These are phyloP conservation scores for Leccinum fallax DNA, from an alignment of 1,284 basidiomycete species.

Conservation along the genomic window DNA sequence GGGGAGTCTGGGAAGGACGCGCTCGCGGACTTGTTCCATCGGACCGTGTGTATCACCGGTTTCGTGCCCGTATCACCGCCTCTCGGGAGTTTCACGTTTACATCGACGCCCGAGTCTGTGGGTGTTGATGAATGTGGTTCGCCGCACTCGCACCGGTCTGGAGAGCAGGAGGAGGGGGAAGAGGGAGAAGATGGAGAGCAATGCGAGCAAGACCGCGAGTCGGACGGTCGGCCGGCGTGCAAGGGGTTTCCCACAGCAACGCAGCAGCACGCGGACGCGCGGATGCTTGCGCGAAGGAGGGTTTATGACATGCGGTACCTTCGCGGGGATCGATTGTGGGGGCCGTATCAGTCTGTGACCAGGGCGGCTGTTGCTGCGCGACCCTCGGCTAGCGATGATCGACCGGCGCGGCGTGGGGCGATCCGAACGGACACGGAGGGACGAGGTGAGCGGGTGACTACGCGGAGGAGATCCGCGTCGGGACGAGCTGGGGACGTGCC, in stretches of 20 bases:
- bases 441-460: background rate
- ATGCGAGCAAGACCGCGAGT: background rate
- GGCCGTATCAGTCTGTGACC: conserved; percentile 44
- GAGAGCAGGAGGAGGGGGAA: background rate
- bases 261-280: conserved; percentile 38
- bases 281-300: conserved; percentile 43
- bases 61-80: conserved; percentile 31
- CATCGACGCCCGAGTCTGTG: background rate
- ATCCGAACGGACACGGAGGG: background rate
- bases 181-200: too few relatives aligned
- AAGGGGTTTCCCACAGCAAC: conserved; percentile 13
- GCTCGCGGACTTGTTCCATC: conserved; percentile 37
- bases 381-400: background rate
- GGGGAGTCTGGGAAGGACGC: conserved; percentile 25
- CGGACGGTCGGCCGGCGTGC: background rate
- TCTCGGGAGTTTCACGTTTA: background rate
- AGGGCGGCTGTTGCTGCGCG: conserved; percentile 1
- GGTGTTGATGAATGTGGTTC: background rate
- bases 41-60: conserved; percentile 42
- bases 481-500: background rate
- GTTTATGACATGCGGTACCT: conserved; percentile 54
- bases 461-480: background rate
- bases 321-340: conserved; percentile 44
- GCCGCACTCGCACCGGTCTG: background rate
- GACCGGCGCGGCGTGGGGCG: background rate